phyloP scores from a whole-genome alignment of 192 early-diverging fungal species.

The Umbelopsis isabellina region DNA sequence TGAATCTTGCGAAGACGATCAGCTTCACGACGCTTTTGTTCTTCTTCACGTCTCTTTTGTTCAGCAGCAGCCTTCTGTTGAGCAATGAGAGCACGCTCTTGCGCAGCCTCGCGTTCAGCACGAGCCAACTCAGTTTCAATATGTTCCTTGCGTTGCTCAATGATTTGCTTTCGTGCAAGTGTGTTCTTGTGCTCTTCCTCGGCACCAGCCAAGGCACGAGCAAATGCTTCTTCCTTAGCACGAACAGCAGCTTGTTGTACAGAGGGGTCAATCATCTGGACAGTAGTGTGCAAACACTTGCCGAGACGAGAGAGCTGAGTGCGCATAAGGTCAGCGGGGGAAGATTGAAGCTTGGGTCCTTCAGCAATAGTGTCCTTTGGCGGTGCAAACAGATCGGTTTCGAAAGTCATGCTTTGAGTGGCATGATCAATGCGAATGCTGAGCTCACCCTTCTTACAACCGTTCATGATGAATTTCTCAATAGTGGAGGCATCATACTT shows the following conservation, averaged over 20 bases:
- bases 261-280: constrained; percentile 83
- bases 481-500: constrained; percentile 84
- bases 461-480: constrained; percentile 99
- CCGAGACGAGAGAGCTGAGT: constrained; percentile 87
- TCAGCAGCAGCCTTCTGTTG: constrained; percentile 85
- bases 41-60: constrained; percentile 82
- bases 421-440: constrained; percentile 94
- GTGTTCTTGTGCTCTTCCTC: constrained; percentile 83
- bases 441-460: constrained; percentile 94
- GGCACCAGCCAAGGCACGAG: constrained; percentile 71
- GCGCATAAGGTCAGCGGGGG: constrained; percentile 91
- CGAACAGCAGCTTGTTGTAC: constrained; percentile 66
- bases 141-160: constrained; percentile 84
- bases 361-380: constrained; percentile 76
- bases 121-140: constrained; percentile 74
- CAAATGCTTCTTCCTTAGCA: constrained; percentile 68
- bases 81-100: constrained; percentile 69
- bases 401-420: constrained; percentile 88
- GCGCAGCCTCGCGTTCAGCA: constrained; percentile 84
- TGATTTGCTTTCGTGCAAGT: constrained; percentile 78
- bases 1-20: constrained; percentile 78
- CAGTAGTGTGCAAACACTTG: constrained; percentile 82
- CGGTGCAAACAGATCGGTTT: constrained; percentile 85
- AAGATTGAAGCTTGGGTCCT: constrained; percentile 81
- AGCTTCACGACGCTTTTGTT: constrained; percentile 78